Conservation (phyloP, 306 rosid genomes). For the Hippophae gyantsensis region DNA sequence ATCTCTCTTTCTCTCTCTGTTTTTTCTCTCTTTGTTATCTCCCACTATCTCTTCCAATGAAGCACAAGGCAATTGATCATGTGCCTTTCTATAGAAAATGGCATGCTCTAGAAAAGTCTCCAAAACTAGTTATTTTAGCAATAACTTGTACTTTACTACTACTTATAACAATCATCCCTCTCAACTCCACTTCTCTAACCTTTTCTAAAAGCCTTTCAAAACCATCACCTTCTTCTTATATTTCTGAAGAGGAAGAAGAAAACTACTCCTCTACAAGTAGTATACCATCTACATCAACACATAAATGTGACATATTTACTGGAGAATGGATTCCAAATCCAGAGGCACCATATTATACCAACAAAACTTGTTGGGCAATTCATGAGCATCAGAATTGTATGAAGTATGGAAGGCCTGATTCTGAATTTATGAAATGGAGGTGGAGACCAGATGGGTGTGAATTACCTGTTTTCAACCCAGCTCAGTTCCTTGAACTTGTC, state of each 20-base stretch:
- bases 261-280: neutral
- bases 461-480: slow-evolving; percentile 62
- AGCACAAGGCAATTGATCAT: neutral
- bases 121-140: neutral
- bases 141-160: neutral
- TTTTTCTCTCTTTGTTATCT: neutral
- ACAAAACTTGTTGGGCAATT: slow-evolving; percentile 74
- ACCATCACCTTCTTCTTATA: neutral
- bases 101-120: slow-evolving; percentile 6
- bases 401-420: slow-evolving; percentile 73
- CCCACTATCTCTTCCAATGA: neutral
- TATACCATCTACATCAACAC: neutral
- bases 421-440: slow-evolving; percentile 72
- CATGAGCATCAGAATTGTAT: slow-evolving; percentile 85
- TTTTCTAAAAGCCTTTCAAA: slow-evolving; percentile 1
- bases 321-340: slow-evolving; percentile 87
- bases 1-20: neutral
- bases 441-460: slow-evolving; percentile 87
- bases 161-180: slow-evolving; percentile 6
- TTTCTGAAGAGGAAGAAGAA: neutral
- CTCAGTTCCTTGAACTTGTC: slow-evolving; percentile 61
- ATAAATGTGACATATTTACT: slow-evolving; percentile 59
- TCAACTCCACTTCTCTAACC: neutral
- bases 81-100: neutral
- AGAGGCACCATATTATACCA: slow-evolving; percentile 68